A percentile compares a stretch with the other conserved stretches of the same genome.
phyloP scores from a whole-genome alignment of 441 rosid species.

The Pelargonium cotyledonis region DNA sequence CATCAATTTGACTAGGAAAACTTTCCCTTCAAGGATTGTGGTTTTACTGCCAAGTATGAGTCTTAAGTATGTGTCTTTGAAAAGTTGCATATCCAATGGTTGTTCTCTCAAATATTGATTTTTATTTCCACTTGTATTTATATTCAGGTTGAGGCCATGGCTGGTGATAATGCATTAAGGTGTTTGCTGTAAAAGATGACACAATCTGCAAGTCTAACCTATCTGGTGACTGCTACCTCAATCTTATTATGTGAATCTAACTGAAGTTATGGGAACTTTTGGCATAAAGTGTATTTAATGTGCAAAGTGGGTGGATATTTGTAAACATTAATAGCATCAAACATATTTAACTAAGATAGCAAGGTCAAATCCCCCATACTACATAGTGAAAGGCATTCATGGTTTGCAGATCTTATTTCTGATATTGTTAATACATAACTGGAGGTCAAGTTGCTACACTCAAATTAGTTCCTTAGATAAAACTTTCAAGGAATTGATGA shows the following conservation, averaged over 20 bases:
- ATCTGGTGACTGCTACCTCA: not conserved
- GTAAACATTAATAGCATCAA: too few relatives aligned
- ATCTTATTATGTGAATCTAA: slow-evolving; percentile 3
- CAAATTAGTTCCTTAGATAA: not conserved
- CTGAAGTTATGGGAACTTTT: not conserved
- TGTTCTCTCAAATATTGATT: not conserved
- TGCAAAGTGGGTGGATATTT: too few relatives aligned
- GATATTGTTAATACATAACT: not conserved
- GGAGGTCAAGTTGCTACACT: not conserved
- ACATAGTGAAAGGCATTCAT: not conserved
- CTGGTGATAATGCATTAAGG: slow-evolving; percentile 91
- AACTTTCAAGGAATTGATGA: not conserved
- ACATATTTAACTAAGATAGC: too few relatives aligned
- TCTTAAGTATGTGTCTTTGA: too few relatives aligned
- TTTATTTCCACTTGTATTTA: slow-evolving; percentile 18
- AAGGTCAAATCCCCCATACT: too few relatives aligned
- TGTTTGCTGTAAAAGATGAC: slow-evolving; percentile 93
- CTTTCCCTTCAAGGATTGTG: slow-evolving; percentile 94
- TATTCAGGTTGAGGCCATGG: slow-evolving; percentile 88
- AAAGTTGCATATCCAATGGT: too few relatives aligned
- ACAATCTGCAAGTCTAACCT: slow-evolving; percentile 58
- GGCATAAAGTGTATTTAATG: not conserved
- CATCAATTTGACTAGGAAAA: slow-evolving; percentile 94
- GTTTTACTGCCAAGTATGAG: slow-evolving; percentile 93
- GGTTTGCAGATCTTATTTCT: not conserved